Evolutionary conservation across 495 filamentous ascomycete species (phyloP), one percentile per base, ranked within the genome.

Genomic region (Penicillium riverlandense): DNA sequence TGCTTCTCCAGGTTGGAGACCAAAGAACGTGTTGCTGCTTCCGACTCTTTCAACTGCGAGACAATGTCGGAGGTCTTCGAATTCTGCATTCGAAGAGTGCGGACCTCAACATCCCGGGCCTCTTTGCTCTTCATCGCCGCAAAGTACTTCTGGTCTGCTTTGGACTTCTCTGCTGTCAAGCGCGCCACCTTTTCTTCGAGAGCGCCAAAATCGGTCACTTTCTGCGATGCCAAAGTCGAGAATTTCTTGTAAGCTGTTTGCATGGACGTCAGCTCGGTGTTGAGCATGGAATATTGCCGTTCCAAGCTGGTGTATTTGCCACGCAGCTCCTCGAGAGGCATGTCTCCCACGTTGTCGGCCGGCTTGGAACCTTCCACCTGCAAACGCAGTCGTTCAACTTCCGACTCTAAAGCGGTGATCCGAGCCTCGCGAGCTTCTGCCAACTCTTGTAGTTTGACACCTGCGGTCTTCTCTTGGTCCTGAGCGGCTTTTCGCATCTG

Each of bases 141-240:
- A 57, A 96, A 97, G 59, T 95, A 98, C 63, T 97, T 97, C 61
- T 96, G 90, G 55, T 97, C 90, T 0, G 94, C 94, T 58, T 96
- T 97, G 30, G 81, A 78, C 63, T 97, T 98, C 62, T 98, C 92
- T 0, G 88, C 90, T 3, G 72, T 77, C 8, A 92, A 68, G 6
- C 85, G 69, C 22, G 77, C 73, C 33, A 94, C 69, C 48, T 83
- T 83, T 37, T 96, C 90, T 66, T 97, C 92, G 52, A 85, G 65
- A 2, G 76, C 77, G 7, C 71, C 60, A 40, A 85, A 77, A 45
- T 92, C 88, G 43, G 80, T 73, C 13, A 96, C 80, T 62, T 95
- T 97, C 61, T 87, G 88, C 12, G 82, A 80, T n/a, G 86, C 87
- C 22, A 95, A 62, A 11, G 78, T 80, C 48, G 86, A 84, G 28